A percentile compares a stretch with the other conserved stretches of the same genome.
Conservation (phyloP, 179 eudicot species). For the Beta lomatogona region DNA sequence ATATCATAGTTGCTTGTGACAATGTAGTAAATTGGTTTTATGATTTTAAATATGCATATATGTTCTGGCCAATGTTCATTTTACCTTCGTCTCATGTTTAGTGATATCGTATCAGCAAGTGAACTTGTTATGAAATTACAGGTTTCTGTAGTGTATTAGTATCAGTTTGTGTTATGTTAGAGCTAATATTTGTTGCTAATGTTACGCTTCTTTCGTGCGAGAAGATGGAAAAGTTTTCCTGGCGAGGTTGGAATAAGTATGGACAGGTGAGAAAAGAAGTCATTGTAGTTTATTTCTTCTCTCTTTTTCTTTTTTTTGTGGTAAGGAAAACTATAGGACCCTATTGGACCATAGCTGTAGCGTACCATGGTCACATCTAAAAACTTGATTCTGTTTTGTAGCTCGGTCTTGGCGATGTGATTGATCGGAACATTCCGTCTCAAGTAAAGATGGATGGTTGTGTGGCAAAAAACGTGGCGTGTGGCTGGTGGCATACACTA, state of each 20-base stretch:
- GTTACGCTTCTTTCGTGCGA: constrained; percentile 33
- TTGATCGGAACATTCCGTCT: constrained; percentile 86
- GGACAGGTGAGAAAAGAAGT: constrained; percentile 66
- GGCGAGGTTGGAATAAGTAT: constrained; percentile 99
- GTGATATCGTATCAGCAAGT: background rate
- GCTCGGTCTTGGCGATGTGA: constrained; percentile 96
- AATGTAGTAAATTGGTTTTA: background rate
- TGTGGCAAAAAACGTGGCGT: constrained; percentile 68
- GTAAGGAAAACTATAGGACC: too few species aligned
- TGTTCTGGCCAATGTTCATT: too few species aligned
- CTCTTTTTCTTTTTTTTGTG: too few species aligned
- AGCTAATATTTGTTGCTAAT: background rate
- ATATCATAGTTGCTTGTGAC: background rate
- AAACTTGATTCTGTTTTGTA: constrained; percentile 24
- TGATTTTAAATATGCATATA: too few species aligned
- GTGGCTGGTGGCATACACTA: constrained; percentile 99
- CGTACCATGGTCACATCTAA: background rate
- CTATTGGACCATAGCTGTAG: background rate
- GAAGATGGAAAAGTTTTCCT: constrained; percentile 70
- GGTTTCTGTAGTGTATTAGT: background rate
- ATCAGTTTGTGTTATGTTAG: background rate
- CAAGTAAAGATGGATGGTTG: constrained; percentile 68
- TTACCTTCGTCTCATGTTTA: too few species aligned
- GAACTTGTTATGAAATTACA: background rate
- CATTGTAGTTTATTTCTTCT: too few species aligned